Conservation (phyloP, 495 filamentous ascomycete species). For the Penicillium cataractarum region DNA sequence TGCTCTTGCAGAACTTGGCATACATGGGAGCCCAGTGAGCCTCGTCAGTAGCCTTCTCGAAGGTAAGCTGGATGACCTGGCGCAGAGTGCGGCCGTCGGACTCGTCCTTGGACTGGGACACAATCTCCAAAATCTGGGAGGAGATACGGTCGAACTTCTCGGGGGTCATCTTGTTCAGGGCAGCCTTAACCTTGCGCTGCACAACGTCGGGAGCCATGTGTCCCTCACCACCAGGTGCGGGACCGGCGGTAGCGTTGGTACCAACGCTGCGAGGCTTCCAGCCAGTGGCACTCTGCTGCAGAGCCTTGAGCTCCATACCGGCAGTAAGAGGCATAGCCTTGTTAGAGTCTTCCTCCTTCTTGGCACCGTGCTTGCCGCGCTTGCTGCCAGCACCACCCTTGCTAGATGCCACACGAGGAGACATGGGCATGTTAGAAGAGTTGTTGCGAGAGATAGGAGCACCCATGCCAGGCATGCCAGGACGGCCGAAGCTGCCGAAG, state of each 20-base stretch:
- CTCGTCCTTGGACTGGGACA: constrained; percentile 93
- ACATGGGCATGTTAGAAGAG: constrained; percentile 57
- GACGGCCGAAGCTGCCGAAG: constrained; percentile 58
- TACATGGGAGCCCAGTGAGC: constrained; percentile 99
- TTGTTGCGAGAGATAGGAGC: constrained; percentile 54
- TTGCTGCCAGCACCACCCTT: constrained; percentile 59
- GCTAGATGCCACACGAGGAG: constrained; percentile 55
- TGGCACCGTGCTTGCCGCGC: constrained; percentile 49
- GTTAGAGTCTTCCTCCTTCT: constrained; percentile 63
- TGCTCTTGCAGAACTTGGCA: constrained; percentile 96
- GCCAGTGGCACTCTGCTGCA: constrained; percentile 67
- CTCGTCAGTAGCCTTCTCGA: constrained; percentile 98
- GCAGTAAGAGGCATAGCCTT: constrained; percentile 89
- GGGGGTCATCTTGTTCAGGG: constrained; percentile 99
- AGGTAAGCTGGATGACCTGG: constrained; percentile 97
- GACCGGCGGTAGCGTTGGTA: constrained; percentile 50
- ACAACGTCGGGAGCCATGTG: constrained; percentile 89
- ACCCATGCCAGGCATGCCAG: constrained; percentile 56
- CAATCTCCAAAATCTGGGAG: constrained; percentile 89
- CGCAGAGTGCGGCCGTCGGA: constrained; percentile 90
- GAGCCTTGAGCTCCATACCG: constrained; percentile 77
- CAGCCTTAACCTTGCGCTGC: constrained; percentile 97
- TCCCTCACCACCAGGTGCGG: constrained; percentile 56
- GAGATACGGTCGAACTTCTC: constrained; percentile 98
- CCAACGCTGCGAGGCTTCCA: constrained; percentile 88